Conservation (phyloP, 2,329 filamentous ascomycete genomes). For the Teratosphaeria destructans region DNA sequence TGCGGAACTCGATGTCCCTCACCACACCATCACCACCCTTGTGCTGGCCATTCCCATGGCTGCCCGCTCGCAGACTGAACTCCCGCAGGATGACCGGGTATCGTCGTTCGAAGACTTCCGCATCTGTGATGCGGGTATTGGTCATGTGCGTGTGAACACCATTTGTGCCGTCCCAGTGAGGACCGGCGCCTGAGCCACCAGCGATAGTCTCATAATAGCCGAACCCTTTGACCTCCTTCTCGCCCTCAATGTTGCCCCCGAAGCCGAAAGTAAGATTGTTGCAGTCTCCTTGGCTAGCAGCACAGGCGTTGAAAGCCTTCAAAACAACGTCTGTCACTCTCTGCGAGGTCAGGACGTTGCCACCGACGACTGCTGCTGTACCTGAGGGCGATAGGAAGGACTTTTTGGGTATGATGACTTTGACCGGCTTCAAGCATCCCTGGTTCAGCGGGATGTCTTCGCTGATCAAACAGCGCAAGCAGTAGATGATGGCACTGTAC, state of each 20-base stretch:
- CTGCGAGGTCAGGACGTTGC: constrained; percentile 69
- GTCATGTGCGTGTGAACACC: constrained; percentile 82
- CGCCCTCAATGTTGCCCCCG: constrained; percentile 52
- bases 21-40: constrained; percentile 67
- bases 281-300: constrained; percentile 68
- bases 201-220: constrained; percentile 83
- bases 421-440: constrained; percentile 68
- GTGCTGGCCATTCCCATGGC: constrained; percentile 55
- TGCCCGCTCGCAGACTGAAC: constrained; percentile 54
- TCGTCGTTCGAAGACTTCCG: constrained; percentile 66
- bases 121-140: constrained; percentile 70
- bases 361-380: constrained; percentile 70
- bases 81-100: constrained; percentile 65
- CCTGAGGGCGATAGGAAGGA: constrained; percentile 66
- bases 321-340: constrained; percentile 76
- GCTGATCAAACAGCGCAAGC: constrained; percentile 64
- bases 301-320: constrained; percentile 68
- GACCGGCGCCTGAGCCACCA: constrained; percentile 64
- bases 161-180: constrained; percentile 60
- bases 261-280: constrained; percentile 83
- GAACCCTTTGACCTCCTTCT: constrained; percentile 60
- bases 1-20: constrained; percentile 70
- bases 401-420: constrained; percentile 60
- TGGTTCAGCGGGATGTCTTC: constrained; percentile 81
- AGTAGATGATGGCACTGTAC: constrained; percentile 79